A percentile compares a stretch with the other conserved stretches of the same genome.
Evolutionary conservation across 192 early-diverging fungal genomes (phyloP).

Genomic region (Linnemannia schmuckeri): DNA sequence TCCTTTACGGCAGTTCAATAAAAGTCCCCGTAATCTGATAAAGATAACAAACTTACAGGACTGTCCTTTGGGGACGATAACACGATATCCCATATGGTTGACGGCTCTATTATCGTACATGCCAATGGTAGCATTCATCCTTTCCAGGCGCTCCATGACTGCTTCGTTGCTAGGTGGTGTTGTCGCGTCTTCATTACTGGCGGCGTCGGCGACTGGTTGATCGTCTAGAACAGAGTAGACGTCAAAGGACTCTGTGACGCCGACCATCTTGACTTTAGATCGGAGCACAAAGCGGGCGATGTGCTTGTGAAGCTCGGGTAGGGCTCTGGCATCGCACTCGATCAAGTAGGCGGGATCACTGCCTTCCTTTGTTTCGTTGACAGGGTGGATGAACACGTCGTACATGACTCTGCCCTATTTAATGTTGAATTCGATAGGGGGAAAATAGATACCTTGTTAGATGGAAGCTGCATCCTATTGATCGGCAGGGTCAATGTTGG

Average conservation of each 20-base stretch:
- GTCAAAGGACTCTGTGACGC: slow-evolving; percentile 71
- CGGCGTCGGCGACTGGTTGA: slow-evolving; percentile 51
- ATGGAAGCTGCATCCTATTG: background rate
- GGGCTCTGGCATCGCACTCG: slow-evolving; percentile 76
- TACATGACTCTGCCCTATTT: slow-evolving; percentile 86
- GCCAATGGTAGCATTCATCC: slow-evolving; percentile 39
- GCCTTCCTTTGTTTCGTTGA: slow-evolving; percentile 69
- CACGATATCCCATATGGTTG: slow-evolving; percentile 37
- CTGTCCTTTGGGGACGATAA: slow-evolving; percentile 45
- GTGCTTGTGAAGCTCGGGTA: slow-evolving; percentile 68
- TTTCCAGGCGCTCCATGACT: slow-evolving; percentile 33
- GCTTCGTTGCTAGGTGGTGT: background rate
- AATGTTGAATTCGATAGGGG: background rate
- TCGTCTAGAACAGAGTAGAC: slow-evolving; percentile 87
- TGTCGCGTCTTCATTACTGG: background rate
- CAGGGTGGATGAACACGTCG: slow-evolving; percentile 91
- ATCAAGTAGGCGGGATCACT: slow-evolving; percentile 80
- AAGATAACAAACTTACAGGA: slow-evolving; percentile 22
- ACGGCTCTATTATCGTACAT: slow-evolving; percentile 31
- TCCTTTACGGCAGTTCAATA: background rate
- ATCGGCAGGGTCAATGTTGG: background rate
- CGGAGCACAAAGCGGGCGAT: slow-evolving; percentile 85
- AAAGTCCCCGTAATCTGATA: background rate
- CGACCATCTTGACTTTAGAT: slow-evolving; percentile 77
- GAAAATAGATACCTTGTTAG: background rate